A percentile compares a stretch with the other conserved stretches of the same genome.
These are phyloP conservation scores for Auriscalpium microsporum DNA, from an alignment of 768 basidiomycete species.

Conservation along the genomic window DNA sequence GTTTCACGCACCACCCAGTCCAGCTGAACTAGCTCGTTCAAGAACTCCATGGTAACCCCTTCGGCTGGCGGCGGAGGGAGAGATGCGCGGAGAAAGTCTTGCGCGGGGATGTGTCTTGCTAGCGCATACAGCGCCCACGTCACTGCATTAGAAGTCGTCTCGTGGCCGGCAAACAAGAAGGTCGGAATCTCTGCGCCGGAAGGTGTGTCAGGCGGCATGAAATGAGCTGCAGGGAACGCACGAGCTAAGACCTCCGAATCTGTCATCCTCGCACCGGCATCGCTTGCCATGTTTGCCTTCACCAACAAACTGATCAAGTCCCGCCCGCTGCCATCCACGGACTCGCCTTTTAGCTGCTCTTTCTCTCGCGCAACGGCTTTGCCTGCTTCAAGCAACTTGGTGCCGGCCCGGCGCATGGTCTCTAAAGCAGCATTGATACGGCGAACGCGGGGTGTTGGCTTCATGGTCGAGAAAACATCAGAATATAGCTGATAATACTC, in stretches of 20 bases:
- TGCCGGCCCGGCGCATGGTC: constrained; percentile 44
- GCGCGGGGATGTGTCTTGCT: constrained; percentile 20
- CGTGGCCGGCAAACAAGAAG: constrained; percentile 24
- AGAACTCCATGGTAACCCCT: constrained; percentile 17
- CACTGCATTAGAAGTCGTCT: constrained; percentile 21
- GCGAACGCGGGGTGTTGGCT: neutral
- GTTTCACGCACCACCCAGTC: constrained; percentile 26
- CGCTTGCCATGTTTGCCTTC: constrained; percentile 24
- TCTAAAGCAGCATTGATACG: constrained; percentile 20
- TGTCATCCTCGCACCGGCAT: constrained; percentile 19
- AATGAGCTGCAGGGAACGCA: neutral
- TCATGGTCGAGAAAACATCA: neutral
- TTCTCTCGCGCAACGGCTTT: constrained; percentile 28
- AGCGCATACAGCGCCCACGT: constrained; percentile 29
- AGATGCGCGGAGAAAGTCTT: constrained; percentile 27
- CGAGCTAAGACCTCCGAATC: constrained; percentile 25
- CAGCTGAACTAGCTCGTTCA: constrained; percentile 24
- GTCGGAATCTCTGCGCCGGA: constrained; percentile 21
- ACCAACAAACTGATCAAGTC: constrained; percentile 25
- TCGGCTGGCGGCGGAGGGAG: constrained; percentile 16
- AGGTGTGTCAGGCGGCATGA: neutral
- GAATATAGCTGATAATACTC: neutral
- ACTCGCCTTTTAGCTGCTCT: no score
- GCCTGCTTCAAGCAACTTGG: constrained; percentile 40
- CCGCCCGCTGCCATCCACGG: constrained; percentile 3